Evolutionary conservation across 345 rosid genomes (phyloP), one percentile per base, ranked within the genome.

Genomic region (Eucalyptus marginata): DNA sequence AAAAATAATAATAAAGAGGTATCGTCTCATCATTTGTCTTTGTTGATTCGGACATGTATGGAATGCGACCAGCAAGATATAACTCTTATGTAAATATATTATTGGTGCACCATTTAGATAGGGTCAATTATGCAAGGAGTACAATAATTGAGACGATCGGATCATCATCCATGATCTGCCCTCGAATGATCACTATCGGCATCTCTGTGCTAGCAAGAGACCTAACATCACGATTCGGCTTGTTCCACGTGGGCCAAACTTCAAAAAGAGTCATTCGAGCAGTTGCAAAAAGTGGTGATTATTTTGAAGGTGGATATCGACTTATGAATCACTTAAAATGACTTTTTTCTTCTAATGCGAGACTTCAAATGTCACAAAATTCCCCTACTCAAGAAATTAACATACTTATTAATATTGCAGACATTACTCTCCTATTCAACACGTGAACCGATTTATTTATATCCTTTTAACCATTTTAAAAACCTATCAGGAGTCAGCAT

Each of bases 401-500:
- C 24, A 22, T 68, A 10, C 13, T 68, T 11, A 10, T 68, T 3
- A 20, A 29, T 40, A 33, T 33, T 36, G 27, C 15, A 7, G 4
- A 2, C 4, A 3, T 36, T 10, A 3, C 27, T 76, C 83, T 40
- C 46, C 4, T 10, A 40, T 76, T 20, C 5, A 5, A 68, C 6
- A 2, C 10, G 11, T 31, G 40, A 31, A 22, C 1, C 0, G 2
- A 52, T 52, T 52, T 52, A 52, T 52, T 20, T 20, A 4, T 52
- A n/a, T 64, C 2, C 1, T 4, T 64, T 15, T 14, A 2, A 4
- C 3, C 40, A n/a, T 64, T n/a, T 6, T 64, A 4, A 14, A 14
- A 15, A n/a, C 6, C 0, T 64, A 4, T n/a, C 0, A 2, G 0
- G 5, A 64, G 15, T 7, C 2, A n/a, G 9, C 3, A 20, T 40